Evolutionary conservation across 2,329 filamentous ascomycete genomes (phyloP).

Genomic region (Knufia fluminis): DNA sequence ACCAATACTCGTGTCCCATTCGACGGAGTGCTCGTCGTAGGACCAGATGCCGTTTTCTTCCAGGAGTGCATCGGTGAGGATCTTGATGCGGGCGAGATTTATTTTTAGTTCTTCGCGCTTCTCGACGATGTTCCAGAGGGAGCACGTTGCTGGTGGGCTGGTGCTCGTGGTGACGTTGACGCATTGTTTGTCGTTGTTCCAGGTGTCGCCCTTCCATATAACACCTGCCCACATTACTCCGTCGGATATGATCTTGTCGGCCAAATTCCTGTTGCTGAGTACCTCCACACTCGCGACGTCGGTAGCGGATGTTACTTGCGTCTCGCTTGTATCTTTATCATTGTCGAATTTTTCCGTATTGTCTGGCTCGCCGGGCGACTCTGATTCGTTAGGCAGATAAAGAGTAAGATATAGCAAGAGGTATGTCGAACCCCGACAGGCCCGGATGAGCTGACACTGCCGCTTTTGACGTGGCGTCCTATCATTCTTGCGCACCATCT

Average conservation of each 20-base stretch:
- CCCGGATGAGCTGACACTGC: too few relatives aligned
- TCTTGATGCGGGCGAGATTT: slow-evolving; percentile 19
- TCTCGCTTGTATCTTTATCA: too few relatives aligned
- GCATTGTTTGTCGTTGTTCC: too few relatives aligned
- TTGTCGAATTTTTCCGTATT: not conserved
- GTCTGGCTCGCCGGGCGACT: not conserved
- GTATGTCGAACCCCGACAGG: too few relatives aligned
- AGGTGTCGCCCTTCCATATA: too few relatives aligned
- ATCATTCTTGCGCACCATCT: slow-evolving; percentile 4
- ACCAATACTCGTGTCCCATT: slow-evolving; percentile 19
- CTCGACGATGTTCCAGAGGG: not conserved
- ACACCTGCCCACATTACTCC: too few relatives aligned
- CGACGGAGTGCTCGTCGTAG: slow-evolving; percentile 16
- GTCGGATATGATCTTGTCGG: too few relatives aligned
- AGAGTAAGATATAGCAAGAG: slow-evolving; percentile 7
- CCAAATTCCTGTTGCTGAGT: too few relatives aligned
- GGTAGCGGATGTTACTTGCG: too few relatives aligned
- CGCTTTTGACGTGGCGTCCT: not conserved
- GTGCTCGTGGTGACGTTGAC: too few relatives aligned
- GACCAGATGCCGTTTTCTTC: slow-evolving; percentile 10
- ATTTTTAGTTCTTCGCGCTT: slow-evolving; percentile 16
- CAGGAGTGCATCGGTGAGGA: slow-evolving; percentile 19
- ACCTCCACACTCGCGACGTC: too few relatives aligned
- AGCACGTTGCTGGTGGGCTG: not conserved
- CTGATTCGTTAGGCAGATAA: not conserved